Evolutionary conservation across 768 basidiomycete genomes (phyloP).

Genomic region (Boletus reticulatus): DNA sequence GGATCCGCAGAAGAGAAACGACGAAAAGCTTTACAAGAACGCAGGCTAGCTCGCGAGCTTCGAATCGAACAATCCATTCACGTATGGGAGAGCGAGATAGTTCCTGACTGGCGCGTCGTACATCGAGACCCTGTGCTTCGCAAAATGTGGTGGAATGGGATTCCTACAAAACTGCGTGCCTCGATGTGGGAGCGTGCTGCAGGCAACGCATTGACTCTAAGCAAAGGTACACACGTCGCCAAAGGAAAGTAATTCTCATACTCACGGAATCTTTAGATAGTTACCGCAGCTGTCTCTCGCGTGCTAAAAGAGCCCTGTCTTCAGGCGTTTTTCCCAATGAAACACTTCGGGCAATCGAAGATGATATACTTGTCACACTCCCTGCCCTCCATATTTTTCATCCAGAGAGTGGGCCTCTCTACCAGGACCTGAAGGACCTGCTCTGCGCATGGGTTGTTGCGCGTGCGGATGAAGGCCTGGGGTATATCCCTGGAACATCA

Average conservation of each 20-base stretch:
- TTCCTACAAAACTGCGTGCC: constrained; percentile 78
- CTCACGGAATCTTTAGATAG: constrained; percentile 42
- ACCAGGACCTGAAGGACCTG: constrained; percentile 80
- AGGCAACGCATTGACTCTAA: constrained; percentile 78
- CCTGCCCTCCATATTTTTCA: constrained; percentile 81
- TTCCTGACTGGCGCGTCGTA: constrained; percentile 82
- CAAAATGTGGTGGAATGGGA: constrained; percentile 85
- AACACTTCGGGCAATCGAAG: constrained; percentile 62
- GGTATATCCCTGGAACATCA: constrained; percentile 66
- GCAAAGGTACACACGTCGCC: constrained; percentile 56
- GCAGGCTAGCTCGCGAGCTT: constrained; percentile 60
- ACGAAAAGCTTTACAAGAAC: constrained; percentile 58
- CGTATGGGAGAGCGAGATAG: constrained; percentile 74
- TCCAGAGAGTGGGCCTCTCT: constrained; percentile 71
- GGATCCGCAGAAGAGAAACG: constrained; percentile 62
- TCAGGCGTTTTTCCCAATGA: constrained; percentile 65
- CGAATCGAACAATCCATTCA: constrained; percentile 67
- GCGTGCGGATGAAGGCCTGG: constrained; percentile 77
- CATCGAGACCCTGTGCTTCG: constrained; percentile 61
- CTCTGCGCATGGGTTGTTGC: constrained; percentile 87
- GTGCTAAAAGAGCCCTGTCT: constrained; percentile 69
- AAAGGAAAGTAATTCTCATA: constrained; percentile 2
- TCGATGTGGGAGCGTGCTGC: constrained; percentile 83
- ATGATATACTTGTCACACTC: constrained; percentile 72
- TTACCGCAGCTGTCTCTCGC: constrained; percentile 65